Evolutionary conservation across 768 basidiomycete genomes (phyloP).

Genomic region (Pisolithus marmoratus): DNA sequence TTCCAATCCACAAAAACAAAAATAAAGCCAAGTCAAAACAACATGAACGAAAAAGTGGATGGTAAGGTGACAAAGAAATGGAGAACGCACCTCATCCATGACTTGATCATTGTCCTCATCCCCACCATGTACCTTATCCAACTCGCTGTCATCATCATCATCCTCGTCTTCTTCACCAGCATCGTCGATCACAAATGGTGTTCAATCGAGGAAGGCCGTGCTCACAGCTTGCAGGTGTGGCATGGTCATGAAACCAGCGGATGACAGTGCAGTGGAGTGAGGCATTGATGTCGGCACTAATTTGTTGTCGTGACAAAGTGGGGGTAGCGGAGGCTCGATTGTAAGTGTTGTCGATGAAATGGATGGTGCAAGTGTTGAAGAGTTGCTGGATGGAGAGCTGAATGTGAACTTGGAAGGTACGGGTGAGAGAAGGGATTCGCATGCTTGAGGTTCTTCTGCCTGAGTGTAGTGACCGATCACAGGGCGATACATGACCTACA

Average conservation of each 20-base stretch:
- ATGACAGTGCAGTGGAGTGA: constrained; percentile 22
- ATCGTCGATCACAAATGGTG: constrained; percentile 96
- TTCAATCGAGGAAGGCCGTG: constrained; percentile 84
- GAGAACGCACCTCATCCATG: constrained; percentile 72
- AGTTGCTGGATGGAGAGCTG: constrained; percentile 24
- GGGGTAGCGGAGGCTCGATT: constrained; percentile 28
- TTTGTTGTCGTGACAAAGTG: neutral
- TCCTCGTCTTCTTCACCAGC: constrained; percentile 49
- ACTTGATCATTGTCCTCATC: constrained; percentile 65
- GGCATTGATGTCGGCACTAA: constrained; percentile 15
- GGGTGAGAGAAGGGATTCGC: constrained; percentile 79
- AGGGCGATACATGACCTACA: constrained; percentile 66
- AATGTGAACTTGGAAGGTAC: constrained; percentile 48
- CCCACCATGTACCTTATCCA: constrained; percentile 42
- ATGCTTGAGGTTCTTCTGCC: constrained; percentile 81
- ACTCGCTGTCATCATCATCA: constrained; percentile 66
- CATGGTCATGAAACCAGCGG: constrained; percentile 42
- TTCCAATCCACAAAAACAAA: too few species aligned
- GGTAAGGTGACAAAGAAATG: neutral
- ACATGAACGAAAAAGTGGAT: neutral
- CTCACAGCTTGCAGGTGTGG: constrained; percentile 71
- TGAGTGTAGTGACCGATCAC: constrained; percentile 82
- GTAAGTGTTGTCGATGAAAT: constrained; percentile 47
- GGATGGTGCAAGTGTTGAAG: constrained; percentile 20
- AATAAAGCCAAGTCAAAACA: too few species aligned